Evolutionary conservation across 306 rosid genomes (phyloP), one percentile per base, ranked within the genome.

Genomic region (Ammopiptanthus mongolicus): DNA sequence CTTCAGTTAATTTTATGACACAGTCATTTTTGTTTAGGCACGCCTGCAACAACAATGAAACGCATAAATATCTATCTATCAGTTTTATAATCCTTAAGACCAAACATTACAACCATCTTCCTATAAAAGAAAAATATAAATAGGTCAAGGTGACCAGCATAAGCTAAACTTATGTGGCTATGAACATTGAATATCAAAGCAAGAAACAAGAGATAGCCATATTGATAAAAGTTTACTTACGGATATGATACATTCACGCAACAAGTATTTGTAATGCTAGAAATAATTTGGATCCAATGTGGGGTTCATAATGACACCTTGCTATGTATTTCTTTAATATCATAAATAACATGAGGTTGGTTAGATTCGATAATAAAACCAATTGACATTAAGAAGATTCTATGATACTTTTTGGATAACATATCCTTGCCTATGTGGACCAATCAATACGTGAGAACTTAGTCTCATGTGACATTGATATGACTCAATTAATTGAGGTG

Each of bases 21-120:
- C 96, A 88, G 11, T 87, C 82, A 15, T 78, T 87, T 81, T 90
- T 85, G 73, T 88, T 84, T 39, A 91, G 82, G 80, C 97, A 85
- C 6, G 81, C 83, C 95, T 90, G 89, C 89, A 87, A 61, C 33
- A 80, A 48, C 29, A 77, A 75, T 7, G 53, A 76, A 34, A 50
- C 7, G 7, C 41, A 15, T 65, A 52, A 48, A 71, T 1, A 52
- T 34, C 8, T n/a, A 41, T 36, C 14, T 28, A 56, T 44, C 10
- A 53, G 67, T 39, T 59, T 8, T 59, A 28, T 15, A 39, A 61
- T 51, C 31, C 3, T 25, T 48, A 60, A 63, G 51, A 22, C 19
- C 41, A 71, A 9, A 55, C 10, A 41, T 9, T 42, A 5, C 36
- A 73, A 11, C 47, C 6, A 36, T 53, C 37, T 58, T 56, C 18